These are phyloP conservation scores for Trifolium fragiferum DNA, from an alignment of 306 rosid genomes.

Conservation along the genomic window DNA sequence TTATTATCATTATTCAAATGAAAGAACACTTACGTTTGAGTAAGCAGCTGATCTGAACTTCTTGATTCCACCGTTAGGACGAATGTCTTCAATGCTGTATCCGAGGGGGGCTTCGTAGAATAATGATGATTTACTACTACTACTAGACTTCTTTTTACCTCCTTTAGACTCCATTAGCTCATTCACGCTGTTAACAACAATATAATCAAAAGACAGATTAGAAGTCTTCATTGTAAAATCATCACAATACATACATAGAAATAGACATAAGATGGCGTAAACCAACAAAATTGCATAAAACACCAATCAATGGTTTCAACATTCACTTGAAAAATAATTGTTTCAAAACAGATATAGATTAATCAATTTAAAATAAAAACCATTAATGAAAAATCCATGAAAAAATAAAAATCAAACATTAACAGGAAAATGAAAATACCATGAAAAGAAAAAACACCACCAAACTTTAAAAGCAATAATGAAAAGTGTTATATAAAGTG, in stretches of 20 bases:
- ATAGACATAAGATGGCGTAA: not conserved
- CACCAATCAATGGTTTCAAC: no score
- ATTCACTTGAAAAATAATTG: not conserved
- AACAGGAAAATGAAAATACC: no score
- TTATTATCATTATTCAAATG: not conserved
- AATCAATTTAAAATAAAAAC: not conserved
- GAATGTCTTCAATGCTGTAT: constrained; percentile 85
- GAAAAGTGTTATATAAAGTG: not conserved
- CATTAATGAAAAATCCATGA: not conserved
- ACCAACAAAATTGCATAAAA: not conserved
- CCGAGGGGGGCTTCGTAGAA: constrained; percentile 92
- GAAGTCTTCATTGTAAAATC: not conserved
- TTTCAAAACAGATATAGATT: not conserved
- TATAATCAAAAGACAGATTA: not conserved
- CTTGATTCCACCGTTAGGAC: constrained; percentile 87
- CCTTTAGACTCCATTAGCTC: constrained; percentile 84
- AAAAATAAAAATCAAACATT: no score
- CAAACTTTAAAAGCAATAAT: not conserved
- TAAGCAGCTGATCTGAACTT: constrained; percentile 91
- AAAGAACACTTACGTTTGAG: constrained; percentile 67
- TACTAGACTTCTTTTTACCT: constrained; percentile 78
- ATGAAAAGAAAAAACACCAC: no score
- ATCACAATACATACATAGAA: not conserved
- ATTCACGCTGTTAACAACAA: constrained; percentile 53
- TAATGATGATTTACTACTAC: constrained; percentile 56